These are phyloP conservation scores for Parachaetomium inaequale DNA, from an alignment of 495 filamentous ascomycete genomes.

Conservation along the genomic window DNA sequence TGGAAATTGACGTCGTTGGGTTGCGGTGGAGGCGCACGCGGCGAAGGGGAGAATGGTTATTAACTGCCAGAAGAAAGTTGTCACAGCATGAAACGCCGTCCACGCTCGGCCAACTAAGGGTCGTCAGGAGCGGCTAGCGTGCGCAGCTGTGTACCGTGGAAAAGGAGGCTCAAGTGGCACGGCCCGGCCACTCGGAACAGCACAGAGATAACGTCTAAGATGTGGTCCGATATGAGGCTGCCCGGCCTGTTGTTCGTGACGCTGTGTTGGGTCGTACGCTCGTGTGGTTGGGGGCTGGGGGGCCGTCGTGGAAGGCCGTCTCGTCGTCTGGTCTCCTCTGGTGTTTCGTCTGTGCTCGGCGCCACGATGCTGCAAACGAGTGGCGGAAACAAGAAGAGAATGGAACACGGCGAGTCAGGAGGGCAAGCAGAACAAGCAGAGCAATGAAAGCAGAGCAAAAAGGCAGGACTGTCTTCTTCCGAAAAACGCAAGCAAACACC, in stretches of 20 bases:
- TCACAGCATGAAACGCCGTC: slow-evolving; percentile 26
- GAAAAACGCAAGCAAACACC: not conserved
- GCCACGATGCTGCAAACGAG: slow-evolving; percentile 6
- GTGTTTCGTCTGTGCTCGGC: not conserved
- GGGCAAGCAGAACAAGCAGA: not conserved
- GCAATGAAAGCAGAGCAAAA: slow-evolving; percentile 1
- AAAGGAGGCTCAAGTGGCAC: slow-evolving; percentile 16
- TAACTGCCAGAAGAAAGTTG: too few relatives aligned
- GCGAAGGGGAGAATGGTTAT: not conserved
- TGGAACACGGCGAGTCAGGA: slow-evolving; percentile 3
- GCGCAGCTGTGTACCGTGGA: not conserved
- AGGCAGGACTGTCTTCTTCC: not conserved
- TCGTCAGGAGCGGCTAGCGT: slow-evolving; percentile 5
- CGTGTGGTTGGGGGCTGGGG: slow-evolving; percentile 5
- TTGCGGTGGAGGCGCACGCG: slow-evolving; percentile 1
- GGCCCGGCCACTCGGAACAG: slow-evolving; percentile 13
- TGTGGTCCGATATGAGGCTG: not conserved
- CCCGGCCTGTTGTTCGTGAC: not conserved
- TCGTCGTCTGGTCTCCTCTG: not conserved
- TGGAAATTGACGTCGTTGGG: slow-evolving; percentile 8
- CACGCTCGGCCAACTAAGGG: slow-evolving; percentile 16
- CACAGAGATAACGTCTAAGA: not conserved
- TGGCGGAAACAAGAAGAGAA: not conserved
- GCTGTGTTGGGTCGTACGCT: not conserved
- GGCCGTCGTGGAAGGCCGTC: not conserved